Evolutionary conservation across 2,329 filamentous ascomycete genomes (phyloP), one percentile per base, ranked within the genome.

Genomic region (Trichoderma sp.): DNA sequence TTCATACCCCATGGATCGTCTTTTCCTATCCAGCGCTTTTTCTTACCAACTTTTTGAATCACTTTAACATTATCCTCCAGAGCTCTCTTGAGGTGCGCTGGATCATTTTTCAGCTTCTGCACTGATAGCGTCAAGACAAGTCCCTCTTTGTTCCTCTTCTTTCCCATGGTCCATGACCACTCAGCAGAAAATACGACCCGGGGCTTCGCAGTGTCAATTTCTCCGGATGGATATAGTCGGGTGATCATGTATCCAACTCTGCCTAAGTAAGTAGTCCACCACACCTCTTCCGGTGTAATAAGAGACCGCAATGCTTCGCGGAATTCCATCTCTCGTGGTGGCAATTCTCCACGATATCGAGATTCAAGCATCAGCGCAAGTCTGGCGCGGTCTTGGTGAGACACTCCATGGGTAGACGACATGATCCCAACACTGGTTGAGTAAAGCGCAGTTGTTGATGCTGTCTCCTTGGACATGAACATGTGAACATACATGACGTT

Each of bases 181-280:
- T 78, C 78, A 1, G 83, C 81, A 12, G 77, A 77, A 62, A 86
- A 79, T 2, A 77, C 79, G 28, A 87, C 77, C 28, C 81, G 80
- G 20, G 82, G 80, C 72, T 83, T 80, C 34, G 76, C 75, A 34
- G 76, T 73, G 66, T 81, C 75, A 3, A 87, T 77, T 1, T 84
- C 79, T 1, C 91, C 90, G 1, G 88, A 85, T 0, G 91, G 91
- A 79, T 90, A 91, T 9, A 92, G 81, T 11, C 81, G 83, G 0
- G 86, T 87, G 34, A 92, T 80, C 11, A 92, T 77, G 6, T 82
- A 82, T 3, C 88, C 89, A 1, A 92, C 84, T 17, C 85, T 84
- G 0, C 91, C 91, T 0, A 92, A 76, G 76, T 91, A 92, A 67
- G 84, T 85, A 68, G 87, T 85, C 90, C 90, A 92, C 90, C 90